Base-by-base conservation (phyloP, 371 early-diverging fungal genomes). In the Phascolomyces articulosus region DNA sequence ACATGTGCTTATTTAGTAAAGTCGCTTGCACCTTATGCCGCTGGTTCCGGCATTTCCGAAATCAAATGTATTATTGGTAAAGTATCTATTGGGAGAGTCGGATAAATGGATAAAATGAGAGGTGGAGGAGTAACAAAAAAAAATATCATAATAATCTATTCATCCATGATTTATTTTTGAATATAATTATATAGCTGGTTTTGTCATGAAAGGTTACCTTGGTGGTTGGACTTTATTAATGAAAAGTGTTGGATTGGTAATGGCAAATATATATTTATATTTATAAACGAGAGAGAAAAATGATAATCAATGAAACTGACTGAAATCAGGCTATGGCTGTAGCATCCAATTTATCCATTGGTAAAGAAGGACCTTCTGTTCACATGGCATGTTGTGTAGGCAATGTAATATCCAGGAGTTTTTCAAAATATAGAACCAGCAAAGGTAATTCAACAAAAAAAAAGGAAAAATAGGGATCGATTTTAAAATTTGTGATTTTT, bases 311-410 rank as follows among this genome's bases (percentile, higher is more conserved):
- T 6, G 6, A 31, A 31, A n/a, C 20, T 38, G 31, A 55, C 31
- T 6, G 20, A 27, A 24, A 26, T 2, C 72, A 90, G 90, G 85
- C 93, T 3, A 82, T 94, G 70, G 87, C 91, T 49, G 95, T 95
- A 4, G 93, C 95, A 0, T 92, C 96, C 1, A 96, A 96, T 44
- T 76, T 98, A 31, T 89, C 89, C 27, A 84, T 97, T 38, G 98
- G 98, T 38, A 95, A 95, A 73, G 96, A 98, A 77, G 98, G 97
- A 0, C 96, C 98, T 0, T 85, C 97, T 41, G 96, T 98, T 2
- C 98, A 97, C 74, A 92, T 98, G 64, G 90, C 95, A 0, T 91
- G 94, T 62, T 94, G 95, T 69, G 86, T 96, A 21, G 97, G 96
- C 24, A 95, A 96, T 77, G 90, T 96, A 11, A 80, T 93, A 26